Percentiles rank a stretch among this genome's conserved stretches.
These are phyloP conservation scores for Blastobotrys buckinghamii DNA, from an alignment of 1,139 yeast genomes.

Conservation along the genomic window DNA sequence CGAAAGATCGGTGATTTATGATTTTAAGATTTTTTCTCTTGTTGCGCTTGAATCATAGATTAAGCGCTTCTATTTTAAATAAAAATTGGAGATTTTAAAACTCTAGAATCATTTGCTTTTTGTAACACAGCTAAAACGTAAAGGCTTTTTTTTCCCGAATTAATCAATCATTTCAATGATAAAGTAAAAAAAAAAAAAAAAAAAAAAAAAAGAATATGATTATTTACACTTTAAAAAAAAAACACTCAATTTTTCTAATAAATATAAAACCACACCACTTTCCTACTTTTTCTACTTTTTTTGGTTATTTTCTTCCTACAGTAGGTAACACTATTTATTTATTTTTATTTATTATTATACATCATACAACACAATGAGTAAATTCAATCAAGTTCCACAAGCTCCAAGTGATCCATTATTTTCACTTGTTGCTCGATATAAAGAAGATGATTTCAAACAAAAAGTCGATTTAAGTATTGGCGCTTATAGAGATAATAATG, in stretches of 20 bases:
- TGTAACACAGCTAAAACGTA: not conserved
- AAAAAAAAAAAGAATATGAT: not conserved
- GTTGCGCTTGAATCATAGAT: too few species aligned
- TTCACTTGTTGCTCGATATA: slow-evolving; percentile 71
- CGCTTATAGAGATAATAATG: slow-evolving; percentile 80
- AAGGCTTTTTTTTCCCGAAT: not conserved
- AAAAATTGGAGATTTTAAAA: too few species aligned
- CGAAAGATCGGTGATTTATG: too few species aligned
- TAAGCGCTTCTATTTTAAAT: too few species aligned
- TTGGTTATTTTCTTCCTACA: not conserved
- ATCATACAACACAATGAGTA: not conserved
- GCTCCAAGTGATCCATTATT: slow-evolving; percentile 45
- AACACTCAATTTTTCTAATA: not conserved
- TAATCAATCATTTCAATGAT: not conserved
- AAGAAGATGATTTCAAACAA: slow-evolving; percentile 45
- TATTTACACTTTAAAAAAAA: not conserved
- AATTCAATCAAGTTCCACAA: slow-evolving; percentile 4
- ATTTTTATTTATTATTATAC: not conserved
- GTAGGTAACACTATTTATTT: not conserved
- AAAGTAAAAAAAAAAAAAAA: not conserved
- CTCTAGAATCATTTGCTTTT: too few species aligned
- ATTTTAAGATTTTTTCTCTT: too few species aligned
- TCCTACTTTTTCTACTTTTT: not conserved
- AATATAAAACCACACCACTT: slow-evolving; percentile 3
- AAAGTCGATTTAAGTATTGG: slow-evolving; percentile 90